phyloP scores from a whole-genome alignment of 495 filamentous ascomycete genomes.

The Acidomyces sp. region DNA sequence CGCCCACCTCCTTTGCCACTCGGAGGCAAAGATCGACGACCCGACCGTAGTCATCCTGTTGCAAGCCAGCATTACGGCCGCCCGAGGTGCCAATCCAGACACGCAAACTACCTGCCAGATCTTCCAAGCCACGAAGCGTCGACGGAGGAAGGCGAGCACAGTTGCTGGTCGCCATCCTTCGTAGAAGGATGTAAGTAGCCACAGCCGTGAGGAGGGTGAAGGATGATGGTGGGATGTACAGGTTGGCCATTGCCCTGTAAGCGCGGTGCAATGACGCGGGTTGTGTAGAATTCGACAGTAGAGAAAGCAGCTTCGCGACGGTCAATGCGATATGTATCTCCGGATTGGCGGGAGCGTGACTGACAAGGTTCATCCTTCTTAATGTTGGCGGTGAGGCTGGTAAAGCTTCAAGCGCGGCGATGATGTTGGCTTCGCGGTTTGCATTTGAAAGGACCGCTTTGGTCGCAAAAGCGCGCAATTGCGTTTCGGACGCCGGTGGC shows the following conservation, averaged over 20 bases:
- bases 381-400: conserved; percentile 30
- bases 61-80: conserved; percentile 21
- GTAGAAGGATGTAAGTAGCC: conserved; percentile 59
- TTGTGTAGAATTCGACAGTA: conserved; percentile 38
- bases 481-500: conserved; percentile 62
- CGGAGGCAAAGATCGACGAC: conserved; percentile 14
- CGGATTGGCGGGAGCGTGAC: conserved; percentile 32
- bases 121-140: conserved; percentile 18
- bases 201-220: conserved; percentile 67
- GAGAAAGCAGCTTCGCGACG: conserved; percentile 67
- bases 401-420: conserved; percentile 39
- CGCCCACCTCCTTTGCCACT: conserved; percentile 11
- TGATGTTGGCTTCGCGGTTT: conserved; percentile 41
- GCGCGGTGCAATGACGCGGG: conserved; percentile 9
- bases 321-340: conserved; percentile 62
- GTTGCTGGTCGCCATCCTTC: conserved; percentile 2
- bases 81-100: conserved; percentile 28
- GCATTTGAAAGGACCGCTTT: conserved; percentile 45
- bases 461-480: conserved; percentile 66
- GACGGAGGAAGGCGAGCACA: neutral
- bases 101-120: conserved; percentile 22
- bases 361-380: conserved; percentile 21
- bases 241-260: conserved; percentile 20
- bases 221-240: conserved; percentile 17
- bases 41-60: conserved; percentile 2